Conservation (phyloP, 1,284 basidiomycete species). For the Rhodotorula glutinis region DNA sequence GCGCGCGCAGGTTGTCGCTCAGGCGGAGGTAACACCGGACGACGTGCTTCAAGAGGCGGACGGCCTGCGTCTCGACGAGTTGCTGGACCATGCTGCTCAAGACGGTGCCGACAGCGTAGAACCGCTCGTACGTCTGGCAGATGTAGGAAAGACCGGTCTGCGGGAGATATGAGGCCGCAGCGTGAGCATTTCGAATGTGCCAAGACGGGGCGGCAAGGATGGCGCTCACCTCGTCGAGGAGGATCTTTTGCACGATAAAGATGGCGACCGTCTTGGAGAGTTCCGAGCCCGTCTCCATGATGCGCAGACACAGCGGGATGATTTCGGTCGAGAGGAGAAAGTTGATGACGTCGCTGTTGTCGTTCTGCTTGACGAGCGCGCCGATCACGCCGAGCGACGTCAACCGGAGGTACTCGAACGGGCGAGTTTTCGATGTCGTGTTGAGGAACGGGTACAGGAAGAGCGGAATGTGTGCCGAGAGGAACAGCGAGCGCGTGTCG, state of each 20-base stretch:
- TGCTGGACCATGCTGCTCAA: conserved; percentile 98
- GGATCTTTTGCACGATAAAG: conserved; percentile 99
- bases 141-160: not conserved
- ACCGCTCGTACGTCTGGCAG: conserved; percentile 63
- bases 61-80: conserved; percentile 94
- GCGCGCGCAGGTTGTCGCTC: conserved; percentile 91
- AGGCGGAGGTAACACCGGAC: conserved; percentile 94
- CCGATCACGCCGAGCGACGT: conserved; percentile 98
- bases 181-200: no score
- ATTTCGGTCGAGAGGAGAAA: conserved; percentile 99
- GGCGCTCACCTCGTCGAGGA: conserved; percentile 81
- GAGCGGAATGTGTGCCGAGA: conserved; percentile 92
- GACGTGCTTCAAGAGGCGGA: conserved; percentile 94
- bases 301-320: conserved; percentile 96
- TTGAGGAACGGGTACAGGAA: conserved; percentile 99
- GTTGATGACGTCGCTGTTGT: conserved; percentile 98
- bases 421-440: conserved; percentile 96
- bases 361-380: conserved; percentile 99
- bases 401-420: conserved; percentile 96
- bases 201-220: no score
- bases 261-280: conserved; percentile 99
- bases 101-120: conserved; percentile 98
- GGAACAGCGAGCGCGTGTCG: conserved; percentile 86
- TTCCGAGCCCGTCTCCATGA: conserved; percentile 99
- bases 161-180: not conserved